A percentile compares a stretch with the other conserved stretches of the same genome.
phyloP scores from a whole-genome alignment of 2,329 filamentous ascomycete species.

The Beauveria brongniartii region DNA sequence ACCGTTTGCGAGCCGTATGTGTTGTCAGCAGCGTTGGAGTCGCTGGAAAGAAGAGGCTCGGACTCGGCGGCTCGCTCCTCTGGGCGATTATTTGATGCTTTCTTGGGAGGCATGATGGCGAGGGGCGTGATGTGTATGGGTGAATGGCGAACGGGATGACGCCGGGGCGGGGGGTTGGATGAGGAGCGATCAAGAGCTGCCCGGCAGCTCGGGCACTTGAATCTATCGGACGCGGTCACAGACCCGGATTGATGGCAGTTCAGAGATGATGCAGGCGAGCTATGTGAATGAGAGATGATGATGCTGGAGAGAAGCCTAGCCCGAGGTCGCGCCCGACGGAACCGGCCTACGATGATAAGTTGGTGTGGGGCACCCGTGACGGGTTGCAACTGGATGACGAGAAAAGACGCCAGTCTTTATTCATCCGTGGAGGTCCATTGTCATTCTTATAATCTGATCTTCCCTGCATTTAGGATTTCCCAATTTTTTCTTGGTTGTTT shows the following conservation, averaged over 20 bases:
- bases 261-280: background rate
- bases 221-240: background rate
- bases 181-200: background rate
- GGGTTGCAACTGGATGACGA: too few species aligned
- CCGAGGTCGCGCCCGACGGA: background rate
- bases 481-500: too few species aligned
- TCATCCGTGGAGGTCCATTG: too few species aligned
- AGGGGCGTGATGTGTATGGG: background rate
- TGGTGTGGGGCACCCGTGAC: background rate
- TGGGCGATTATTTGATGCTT: background rate
- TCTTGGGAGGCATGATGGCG: constrained; percentile 5
- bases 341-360: background rate
- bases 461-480: too few species aligned
- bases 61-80: constrained; percentile 2
- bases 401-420: too few species aligned
- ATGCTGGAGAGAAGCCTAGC: background rate
- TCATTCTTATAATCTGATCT: too few species aligned
- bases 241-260: background rate
- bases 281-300: background rate
- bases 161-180: background rate
- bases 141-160: background rate
- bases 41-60: background rate
- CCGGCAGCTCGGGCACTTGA: background rate
- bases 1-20: constrained; percentile 5
- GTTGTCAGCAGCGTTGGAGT: background rate